Evolutionary conservation across 78 protist genomes (phyloP).

Genomic region (Planoprotostelium fungivorum): DNA sequence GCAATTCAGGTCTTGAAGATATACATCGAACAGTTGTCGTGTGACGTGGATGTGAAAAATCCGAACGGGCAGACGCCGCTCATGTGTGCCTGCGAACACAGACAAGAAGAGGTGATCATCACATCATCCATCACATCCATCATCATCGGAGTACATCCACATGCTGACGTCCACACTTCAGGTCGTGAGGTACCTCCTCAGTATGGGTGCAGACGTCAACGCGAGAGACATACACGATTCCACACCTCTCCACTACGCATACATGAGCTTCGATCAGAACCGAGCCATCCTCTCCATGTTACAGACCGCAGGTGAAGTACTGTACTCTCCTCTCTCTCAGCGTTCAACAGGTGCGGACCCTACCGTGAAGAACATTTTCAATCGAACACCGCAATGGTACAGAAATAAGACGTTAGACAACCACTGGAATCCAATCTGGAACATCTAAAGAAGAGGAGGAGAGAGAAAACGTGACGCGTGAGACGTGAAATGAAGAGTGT

Average conservation of each 20-base stretch:
- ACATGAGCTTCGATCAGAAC: conserved; percentile 1
- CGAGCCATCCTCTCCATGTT: neutral
- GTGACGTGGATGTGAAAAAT: neutral
- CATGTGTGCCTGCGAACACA: neutral
- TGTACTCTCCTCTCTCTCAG: neutral
- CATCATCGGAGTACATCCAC: no score
- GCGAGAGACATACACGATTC: neutral
- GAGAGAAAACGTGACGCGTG: no score
- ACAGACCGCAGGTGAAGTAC: neutral
- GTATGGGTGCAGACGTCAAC: neutral
- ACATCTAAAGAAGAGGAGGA: no score
- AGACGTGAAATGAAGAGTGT: no score
- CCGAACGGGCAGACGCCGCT: neutral
- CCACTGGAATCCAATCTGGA: neutral
- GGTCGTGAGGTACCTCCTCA: neutral
- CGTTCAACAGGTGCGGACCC: neutral
- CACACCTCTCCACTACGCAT: neutral
- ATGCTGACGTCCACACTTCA: neutral
- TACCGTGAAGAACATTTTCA: neutral
- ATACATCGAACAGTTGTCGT: neutral
- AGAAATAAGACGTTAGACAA: neutral
- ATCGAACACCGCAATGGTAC: neutral
- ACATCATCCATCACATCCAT: no score
- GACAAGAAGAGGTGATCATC: neutral
- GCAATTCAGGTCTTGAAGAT: neutral